Evolutionary conservation across 208 protist species (phyloP), one percentile per base, ranked within the genome.

Genomic region (Leishmania aethiopica): DNA sequence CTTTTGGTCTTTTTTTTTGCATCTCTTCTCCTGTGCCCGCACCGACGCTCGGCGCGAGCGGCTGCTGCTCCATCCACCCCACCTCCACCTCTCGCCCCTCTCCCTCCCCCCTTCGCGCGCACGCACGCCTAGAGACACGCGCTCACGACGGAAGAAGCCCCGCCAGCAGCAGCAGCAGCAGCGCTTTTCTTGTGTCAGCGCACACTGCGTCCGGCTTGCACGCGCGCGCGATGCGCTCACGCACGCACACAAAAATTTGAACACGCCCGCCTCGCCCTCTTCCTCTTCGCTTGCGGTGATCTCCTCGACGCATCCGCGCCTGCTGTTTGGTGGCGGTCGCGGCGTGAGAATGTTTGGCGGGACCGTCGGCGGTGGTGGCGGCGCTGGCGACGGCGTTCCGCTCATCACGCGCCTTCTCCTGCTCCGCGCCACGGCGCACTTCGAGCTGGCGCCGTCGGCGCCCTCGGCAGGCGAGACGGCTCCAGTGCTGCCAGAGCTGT

Each of bases 351-450:
- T 77, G 73, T 28, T 59, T 42, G 40, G 51, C 19, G 32, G 51
- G 1, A 22, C 51, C 45, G 51, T 37, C 49, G 51, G 57, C 8
- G 42, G 22, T 57, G 75, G 22, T 47, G 53, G 64, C 40, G 77
- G 62, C 45, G 45, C 45, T 49, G 45, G 45, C 66, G 83, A 80
- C 45, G 83, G 83, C 73, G 75, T 86, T 10, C 83, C 83, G 42
- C 78, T 86, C 74, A 71, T 86, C 74, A 79, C 78, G 25, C 83
- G 69, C 28, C 35, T 86, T 40, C 79, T 86, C 40, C 79, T 86
- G 32, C 64, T 86, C 22, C 83, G 83, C 28, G 83, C 83, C 28
- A 74, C 83, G 22, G 78, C 62, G 25, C 60, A 35, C 74, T 82
- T 86, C 49, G 32, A 64, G 47, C 78, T 77, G 22, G 73, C 71